These are phyloP conservation scores for Zasmidium citrigriseum DNA, from an alignment of 2,329 filamentous ascomycete species.

Conservation along the genomic window DNA sequence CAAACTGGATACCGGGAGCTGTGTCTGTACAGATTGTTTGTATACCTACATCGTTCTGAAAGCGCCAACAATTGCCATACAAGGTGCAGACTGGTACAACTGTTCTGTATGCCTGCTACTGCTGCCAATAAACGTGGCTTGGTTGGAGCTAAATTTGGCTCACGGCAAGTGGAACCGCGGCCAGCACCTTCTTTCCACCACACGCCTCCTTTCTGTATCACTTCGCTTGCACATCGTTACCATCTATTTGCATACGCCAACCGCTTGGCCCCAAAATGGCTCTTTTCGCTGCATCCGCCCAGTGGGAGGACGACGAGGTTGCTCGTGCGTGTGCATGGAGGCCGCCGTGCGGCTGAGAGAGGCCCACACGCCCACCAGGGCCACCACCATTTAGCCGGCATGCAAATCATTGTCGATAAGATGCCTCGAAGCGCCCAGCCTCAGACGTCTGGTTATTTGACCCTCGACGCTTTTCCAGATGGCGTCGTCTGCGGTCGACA, in stretches of 20 bases:
- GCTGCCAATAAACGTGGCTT: no score
- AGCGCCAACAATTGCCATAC: background rate
- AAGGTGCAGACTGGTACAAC: background rate
- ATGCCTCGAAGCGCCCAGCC: no score
- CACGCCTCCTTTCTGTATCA: background rate
- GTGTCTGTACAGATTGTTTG: background rate
- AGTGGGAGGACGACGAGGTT: no score
- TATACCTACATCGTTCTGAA: background rate
- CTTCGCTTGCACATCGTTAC: background rate
- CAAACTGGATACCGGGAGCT: background rate
- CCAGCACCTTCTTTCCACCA: background rate
- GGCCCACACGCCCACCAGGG: no score
- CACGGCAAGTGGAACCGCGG: background rate
- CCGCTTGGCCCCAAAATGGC: no score
- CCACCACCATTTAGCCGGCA: no score
- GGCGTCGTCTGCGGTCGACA: background rate
- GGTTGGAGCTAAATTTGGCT: background rate
- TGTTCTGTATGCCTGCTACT: no score
- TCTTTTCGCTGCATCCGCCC: no score
- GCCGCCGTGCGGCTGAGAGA: no score
- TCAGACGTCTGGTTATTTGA: background rate
- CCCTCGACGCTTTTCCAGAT: background rate
- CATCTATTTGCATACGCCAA: no score
- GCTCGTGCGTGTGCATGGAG: no score
- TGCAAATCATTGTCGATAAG: no score